Conservation (phyloP, 2,329 filamentous ascomycete genomes). For the Aspergillus intermedius region DNA sequence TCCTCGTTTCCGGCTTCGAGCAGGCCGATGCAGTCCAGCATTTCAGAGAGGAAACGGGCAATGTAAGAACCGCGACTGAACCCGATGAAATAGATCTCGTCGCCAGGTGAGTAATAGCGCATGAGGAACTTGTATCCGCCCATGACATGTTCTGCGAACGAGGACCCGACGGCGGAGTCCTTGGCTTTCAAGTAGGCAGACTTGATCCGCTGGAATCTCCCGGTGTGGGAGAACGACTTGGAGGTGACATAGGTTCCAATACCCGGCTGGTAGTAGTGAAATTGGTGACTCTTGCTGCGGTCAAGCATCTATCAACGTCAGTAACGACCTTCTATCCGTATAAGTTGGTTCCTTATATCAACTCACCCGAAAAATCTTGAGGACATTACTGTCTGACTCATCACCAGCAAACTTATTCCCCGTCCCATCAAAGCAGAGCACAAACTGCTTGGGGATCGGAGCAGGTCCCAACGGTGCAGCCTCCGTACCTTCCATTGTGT, state of each 20-base stretch:
- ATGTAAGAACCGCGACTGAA: conserved; percentile 66
- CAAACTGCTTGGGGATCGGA: conserved; percentile 29
- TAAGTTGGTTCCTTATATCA: neutral
- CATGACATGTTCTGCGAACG: conserved; percentile 70
- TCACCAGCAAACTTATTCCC: conserved; percentile 40
- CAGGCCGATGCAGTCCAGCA: conserved; percentile 70
- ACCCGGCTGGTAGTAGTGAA: conserved; percentile 3
- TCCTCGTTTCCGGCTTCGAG: conserved; percentile 72
- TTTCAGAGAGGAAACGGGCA: conserved; percentile 65
- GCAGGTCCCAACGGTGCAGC: conserved; percentile 14
- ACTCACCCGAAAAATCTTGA: conserved; percentile 41
- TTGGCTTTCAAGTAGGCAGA: conserved; percentile 14
- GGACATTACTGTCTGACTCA: conserved; percentile 41
- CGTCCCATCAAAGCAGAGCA: conserved; percentile 41
- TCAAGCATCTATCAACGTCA: conserved; percentile 4
- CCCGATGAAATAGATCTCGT: conserved; percentile 59
- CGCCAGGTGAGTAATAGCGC: conserved; percentile 54
- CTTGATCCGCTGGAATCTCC: conserved; percentile 47
- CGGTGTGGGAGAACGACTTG: conserved; percentile 15
- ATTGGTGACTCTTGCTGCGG: conserved; percentile 3
- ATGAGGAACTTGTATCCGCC: conserved; percentile 69
- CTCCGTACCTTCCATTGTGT: conserved; percentile 1
- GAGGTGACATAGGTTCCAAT: conserved; percentile 3
- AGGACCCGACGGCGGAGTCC: conserved; percentile 58
- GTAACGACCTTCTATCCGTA: neutral